Evolutionary conservation across 805 yeast genomes (phyloP).

Genomic region (Ogataea methylovora): DNA sequence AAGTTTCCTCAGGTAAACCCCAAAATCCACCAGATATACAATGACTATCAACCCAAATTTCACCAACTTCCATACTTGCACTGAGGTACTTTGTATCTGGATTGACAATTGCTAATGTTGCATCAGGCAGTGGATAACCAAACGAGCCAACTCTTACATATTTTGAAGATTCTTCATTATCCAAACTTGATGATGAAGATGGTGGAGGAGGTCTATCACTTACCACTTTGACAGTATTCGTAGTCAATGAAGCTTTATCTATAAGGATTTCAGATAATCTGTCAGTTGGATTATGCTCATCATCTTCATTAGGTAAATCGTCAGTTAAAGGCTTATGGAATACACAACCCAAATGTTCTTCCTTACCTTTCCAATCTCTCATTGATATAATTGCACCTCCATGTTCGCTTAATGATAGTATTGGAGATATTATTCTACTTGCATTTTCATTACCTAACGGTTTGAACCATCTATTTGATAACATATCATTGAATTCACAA

Average conservation of each 20-base stretch:
- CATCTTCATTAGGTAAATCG: conserved; percentile 24
- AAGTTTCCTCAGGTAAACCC: conserved; percentile 62
- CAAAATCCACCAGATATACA: conserved; percentile 87
- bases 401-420: conserved; percentile 82
- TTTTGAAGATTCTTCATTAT: conserved; percentile 33
- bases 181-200: conserved; percentile 34
- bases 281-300: conserved; percentile 15
- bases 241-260: conserved; percentile 64
- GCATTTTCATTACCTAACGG: conserved; percentile 83
- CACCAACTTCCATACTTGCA: conserved; percentile 79
- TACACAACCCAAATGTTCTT: conserved; percentile 51
- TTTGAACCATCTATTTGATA: conserved; percentile 82
- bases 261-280: conserved; percentile 60
- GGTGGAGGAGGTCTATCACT: conserved; percentile 50
- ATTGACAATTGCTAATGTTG: conserved; percentile 87
- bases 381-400: conserved; percentile 94
- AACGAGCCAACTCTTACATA: conserved; percentile 78
- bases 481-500: conserved; percentile 84
- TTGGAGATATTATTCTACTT: conserved; percentile 74
- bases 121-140: conserved; percentile 92
- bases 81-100: conserved; percentile 81
- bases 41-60: conserved; percentile 95
- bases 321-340: conserved; percentile 30
- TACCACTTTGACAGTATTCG: conserved; percentile 63
- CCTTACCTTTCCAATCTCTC: conserved; percentile 82